Evolutionary conservation across 169 alveolate species (phyloP).

Genomic region (Cryptosporidium muris): DNA sequence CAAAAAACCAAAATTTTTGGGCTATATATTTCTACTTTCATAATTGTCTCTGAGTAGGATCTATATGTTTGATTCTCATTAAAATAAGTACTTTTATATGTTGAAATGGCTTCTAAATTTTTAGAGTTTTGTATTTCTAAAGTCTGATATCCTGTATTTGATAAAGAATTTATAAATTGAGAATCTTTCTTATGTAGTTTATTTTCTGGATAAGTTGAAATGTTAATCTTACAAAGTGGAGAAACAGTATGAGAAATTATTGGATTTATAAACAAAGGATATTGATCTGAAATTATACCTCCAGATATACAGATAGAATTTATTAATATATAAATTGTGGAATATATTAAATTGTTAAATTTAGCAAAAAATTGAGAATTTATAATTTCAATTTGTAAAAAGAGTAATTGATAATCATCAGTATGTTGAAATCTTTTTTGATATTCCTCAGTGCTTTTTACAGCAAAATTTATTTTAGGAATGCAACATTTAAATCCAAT

Average conservation of each 20-base stretch:
- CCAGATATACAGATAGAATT: conserved; percentile 53
- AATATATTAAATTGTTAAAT: not conserved
- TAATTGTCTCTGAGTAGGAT: not conserved
- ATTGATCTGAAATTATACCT: conserved; percentile 20
- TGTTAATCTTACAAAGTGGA: too few species aligned
- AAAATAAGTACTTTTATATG: not conserved
- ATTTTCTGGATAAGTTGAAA: conserved; percentile 10
- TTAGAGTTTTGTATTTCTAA: conserved; percentile 14
- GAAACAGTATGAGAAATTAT: too few species aligned
- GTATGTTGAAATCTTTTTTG: conserved; percentile 8
- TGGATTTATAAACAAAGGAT: conserved; percentile 10
- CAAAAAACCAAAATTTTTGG: conserved; percentile 55
- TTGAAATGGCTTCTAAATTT: conserved; percentile 26
- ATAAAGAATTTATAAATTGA: not conserved
- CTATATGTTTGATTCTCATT: too few species aligned
- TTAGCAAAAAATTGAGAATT: not conserved
- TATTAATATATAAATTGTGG: conserved; percentile 27
- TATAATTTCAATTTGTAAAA: too few species aligned
- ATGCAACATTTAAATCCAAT: conserved; percentile 27
- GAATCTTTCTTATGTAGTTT: conserved; percentile 15
- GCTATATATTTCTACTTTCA: conserved; percentile 20
- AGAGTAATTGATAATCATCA: too few species aligned
- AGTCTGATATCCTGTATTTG: too few species aligned
- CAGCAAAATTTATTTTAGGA: conserved; percentile 6
- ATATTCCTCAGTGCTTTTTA: conserved; percentile 10